Evolutionary conservation across 2,329 filamentous ascomycete genomes (phyloP), one percentile per base, ranked within the genome.

Genomic region (Colletotrichum graminicola): DNA sequence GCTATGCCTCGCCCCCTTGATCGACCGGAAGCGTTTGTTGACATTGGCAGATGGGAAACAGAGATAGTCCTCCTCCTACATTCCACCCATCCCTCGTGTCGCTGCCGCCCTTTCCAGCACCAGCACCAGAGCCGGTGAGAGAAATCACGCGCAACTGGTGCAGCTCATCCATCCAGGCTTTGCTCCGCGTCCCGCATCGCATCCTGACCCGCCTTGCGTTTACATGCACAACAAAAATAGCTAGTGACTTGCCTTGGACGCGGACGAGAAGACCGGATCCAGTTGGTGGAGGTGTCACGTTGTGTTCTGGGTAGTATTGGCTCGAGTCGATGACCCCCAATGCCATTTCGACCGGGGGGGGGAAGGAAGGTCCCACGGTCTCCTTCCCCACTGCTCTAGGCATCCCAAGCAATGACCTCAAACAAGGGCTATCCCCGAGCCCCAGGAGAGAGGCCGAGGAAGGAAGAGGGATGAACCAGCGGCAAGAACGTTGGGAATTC

Each of bases 381-480:
- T 26, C 62, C 51, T 66, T 59, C 67, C 62, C 67, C 60, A 68
- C 66, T 36, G 21, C 41, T 32, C 47, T 36, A 43, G 52, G 51
- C 64, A 52, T 51, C 56, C 64, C 67, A 51, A 63, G 68, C 68
- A 71, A 47, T 71, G 68, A 41, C 65, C 68, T 68, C 59, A 63
- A 68, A 71, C 65, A 68, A 63, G 68, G 68, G 60, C 54, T 23
- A 71, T 68, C 68, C 68, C 68, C 59, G 51, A 52, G 21, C 63
- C 32, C 18, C 5, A 41, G 47, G 34, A n/a, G 45, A 34, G 32
- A 18, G 34, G 14, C 4, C 12, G 26, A 64, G 34, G 51, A 61
- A 36, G 54, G 36, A 71, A 43, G 64, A 62, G 56, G 49, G 43
- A 62, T 34, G 64, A 57, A 51, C 59, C 34, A 62, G 34, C 32